phyloP scores from a whole-genome alignment of 495 filamentous ascomycete species.

The Penicillium psychrofluorescens region DNA sequence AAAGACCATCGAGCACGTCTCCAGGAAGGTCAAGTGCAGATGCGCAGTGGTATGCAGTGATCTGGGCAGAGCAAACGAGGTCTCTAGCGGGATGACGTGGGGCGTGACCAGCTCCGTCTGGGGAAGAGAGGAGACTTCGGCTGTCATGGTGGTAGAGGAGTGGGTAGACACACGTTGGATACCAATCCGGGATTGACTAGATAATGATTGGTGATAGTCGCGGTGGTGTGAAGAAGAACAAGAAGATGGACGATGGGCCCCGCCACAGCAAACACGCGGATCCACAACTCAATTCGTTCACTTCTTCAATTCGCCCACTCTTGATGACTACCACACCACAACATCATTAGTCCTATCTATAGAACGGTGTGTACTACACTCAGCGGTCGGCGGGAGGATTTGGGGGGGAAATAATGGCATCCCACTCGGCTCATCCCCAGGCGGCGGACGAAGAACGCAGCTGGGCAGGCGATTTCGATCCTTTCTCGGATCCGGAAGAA shows the following conservation, averaged over 20 bases:
- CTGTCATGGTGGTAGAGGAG: constrained; percentile 5
- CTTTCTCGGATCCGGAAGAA: constrained; percentile 68
- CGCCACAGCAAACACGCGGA: no score
- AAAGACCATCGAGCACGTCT: constrained; percentile 64
- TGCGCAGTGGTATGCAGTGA: constrained; percentile 73
- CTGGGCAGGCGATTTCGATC: constrained; percentile 54
- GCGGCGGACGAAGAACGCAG: constrained; percentile 22
- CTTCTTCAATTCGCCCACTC: no score
- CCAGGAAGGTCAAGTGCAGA: constrained; percentile 63
- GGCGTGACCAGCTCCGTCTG: constrained; percentile 15
- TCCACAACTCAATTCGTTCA: no score
- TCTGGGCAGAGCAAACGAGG: constrained; percentile 72
- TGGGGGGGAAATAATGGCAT: constrained; percentile 7
- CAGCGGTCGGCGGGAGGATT: no score
- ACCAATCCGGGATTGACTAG: no score
- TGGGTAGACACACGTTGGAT: no score
- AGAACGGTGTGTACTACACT: no score
- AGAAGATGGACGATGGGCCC: no score
- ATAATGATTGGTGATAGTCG: no score
- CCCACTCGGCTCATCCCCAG: constrained; percentile 6
- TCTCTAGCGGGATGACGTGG: constrained; percentile 46
- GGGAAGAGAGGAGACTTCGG: constrained; percentile 2
- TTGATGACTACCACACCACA: neutral
- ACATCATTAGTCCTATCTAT: neutral
- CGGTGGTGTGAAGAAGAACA: no score